These are phyloP conservation scores for Gynandropsis gynandra DNA, from an alignment of 345 rosid species.

Conservation along the genomic window DNA sequence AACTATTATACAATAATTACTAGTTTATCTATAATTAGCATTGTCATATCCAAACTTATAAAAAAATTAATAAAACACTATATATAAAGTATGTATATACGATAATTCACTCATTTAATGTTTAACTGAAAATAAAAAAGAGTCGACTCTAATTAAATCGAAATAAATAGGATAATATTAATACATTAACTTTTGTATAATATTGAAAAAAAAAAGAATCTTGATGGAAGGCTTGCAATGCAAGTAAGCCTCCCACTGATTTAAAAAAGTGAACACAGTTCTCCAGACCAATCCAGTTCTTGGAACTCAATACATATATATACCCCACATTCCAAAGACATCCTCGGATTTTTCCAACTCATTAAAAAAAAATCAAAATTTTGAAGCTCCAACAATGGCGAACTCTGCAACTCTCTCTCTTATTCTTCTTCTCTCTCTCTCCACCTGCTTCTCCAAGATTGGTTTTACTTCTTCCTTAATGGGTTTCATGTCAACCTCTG, in stretches of 20 bases:
- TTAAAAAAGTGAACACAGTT: slow-evolving; percentile 22
- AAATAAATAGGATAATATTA: too few relatives aligned
- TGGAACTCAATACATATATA: slow-evolving; percentile 24
- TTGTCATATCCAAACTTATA: too few relatives aligned
- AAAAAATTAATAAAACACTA: too few relatives aligned
- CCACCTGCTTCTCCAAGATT: slow-evolving; percentile 20
- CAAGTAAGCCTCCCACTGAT: slow-evolving; percentile 12
- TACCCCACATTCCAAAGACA: slow-evolving; percentile 4
- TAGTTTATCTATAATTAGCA: too few relatives aligned
- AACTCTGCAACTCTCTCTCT: slow-evolving; percentile 25
- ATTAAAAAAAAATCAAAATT: background rate
- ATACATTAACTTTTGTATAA: too few relatives aligned
- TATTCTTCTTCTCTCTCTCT: slow-evolving; percentile 22
- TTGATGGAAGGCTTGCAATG: slow-evolving; percentile 14
- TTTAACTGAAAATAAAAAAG: too few relatives aligned
- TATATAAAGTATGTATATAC: too few relatives aligned
- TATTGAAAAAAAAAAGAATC: background rate
- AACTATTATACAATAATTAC: slow-evolving; percentile 5
- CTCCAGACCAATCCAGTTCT: slow-evolving; percentile 20
- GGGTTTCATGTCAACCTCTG: background rate
- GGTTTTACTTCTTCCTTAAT: slow-evolving; percentile 20
- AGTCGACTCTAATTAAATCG: too few relatives aligned
- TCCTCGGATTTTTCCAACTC: background rate
- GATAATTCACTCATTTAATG: too few relatives aligned
- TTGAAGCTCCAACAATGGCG: slow-evolving; percentile 25